phyloP scores from a whole-genome alignment of 2,329 filamentous ascomycete species.

The Fusarium pininemorale region DNA sequence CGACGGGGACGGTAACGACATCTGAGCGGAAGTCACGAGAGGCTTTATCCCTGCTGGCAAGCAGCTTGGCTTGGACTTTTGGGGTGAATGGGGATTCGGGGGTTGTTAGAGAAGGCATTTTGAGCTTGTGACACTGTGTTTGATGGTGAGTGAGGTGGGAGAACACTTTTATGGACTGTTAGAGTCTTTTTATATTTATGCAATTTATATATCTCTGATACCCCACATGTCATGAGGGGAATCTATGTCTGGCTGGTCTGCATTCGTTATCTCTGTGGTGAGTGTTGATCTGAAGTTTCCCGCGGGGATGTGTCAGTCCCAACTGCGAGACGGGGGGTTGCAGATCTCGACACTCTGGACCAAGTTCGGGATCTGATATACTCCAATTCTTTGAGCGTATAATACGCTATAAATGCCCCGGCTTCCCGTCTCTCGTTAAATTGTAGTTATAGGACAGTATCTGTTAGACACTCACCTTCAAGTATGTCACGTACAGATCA shows the following conservation, averaged over 20 bases:
- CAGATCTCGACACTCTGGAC: background rate
- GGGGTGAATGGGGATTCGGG: slow-evolving; percentile 20
- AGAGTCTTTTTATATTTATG: background rate
- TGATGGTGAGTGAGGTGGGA: background rate
- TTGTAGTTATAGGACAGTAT: background rate
- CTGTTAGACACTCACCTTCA: background rate
- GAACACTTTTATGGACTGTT: background rate
- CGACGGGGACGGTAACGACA: slow-evolving; percentile 41
- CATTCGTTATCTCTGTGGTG: slow-evolving; percentile 4
- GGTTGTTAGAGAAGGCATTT: slow-evolving; percentile 11
- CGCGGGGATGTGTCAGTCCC: slow-evolving; percentile 2
- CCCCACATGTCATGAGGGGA: slow-evolving; percentile 4
- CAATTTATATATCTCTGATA: background rate
- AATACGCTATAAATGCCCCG: too few relatives aligned
- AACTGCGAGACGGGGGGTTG: background rate
- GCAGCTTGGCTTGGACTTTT: slow-evolving; percentile 19
- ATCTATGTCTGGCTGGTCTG: background rate
- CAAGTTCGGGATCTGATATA: background rate
- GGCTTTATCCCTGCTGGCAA: slow-evolving; percentile 21
- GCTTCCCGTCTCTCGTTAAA: background rate
- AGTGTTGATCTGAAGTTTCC: slow-evolving; percentile 11
- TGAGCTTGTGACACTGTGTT: background rate
- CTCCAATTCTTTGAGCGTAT: background rate
- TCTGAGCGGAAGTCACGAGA: slow-evolving; percentile 42
- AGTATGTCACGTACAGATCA: too few relatives aligned